Evolutionary conservation across 2,329 filamentous ascomycete genomes (phyloP).

Genomic region (Epichloe sp.): DNA sequence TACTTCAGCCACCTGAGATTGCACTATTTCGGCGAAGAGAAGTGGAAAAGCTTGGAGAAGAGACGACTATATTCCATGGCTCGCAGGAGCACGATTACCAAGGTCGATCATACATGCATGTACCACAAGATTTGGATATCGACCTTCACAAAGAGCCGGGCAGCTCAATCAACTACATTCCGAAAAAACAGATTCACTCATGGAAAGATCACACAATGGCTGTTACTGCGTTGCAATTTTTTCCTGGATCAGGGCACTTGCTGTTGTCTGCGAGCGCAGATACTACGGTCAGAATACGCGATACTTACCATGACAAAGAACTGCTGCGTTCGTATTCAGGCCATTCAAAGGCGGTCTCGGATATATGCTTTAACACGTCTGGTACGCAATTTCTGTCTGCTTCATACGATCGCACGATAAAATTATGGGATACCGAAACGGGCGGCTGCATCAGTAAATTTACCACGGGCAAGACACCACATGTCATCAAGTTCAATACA

Average conservation of each 20-base stretch:
- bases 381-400: constrained; percentile 82
- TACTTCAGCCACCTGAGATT: constrained; percentile 41
- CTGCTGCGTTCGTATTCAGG: constrained; percentile 84
- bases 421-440: constrained; percentile 96
- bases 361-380: constrained; percentile 71
- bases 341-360: constrained; percentile 80
- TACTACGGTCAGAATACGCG: constrained; percentile 83
- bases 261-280: constrained; percentile 85
- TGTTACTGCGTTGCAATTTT: constrained; percentile 80
- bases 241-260: constrained; percentile 77
- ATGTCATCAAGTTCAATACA: constrained; percentile 90
- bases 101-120: constrained; percentile 93
- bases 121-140: constrained; percentile 80
- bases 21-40: constrained; percentile 44
- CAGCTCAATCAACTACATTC: constrained; percentile 78
- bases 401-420: constrained; percentile 91
- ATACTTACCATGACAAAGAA: constrained; percentile 81
- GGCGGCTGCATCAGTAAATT: constrained; percentile 80
- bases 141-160: constrained; percentile 71
- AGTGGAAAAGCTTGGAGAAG: constrained; percentile 48
- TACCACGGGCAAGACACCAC: constrained; percentile 86
- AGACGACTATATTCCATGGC: constrained; percentile 83
- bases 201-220: constrained; percentile 78
- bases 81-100: constrained; percentile 79
- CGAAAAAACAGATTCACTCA: constrained; percentile 89